A percentile compares a stretch with the other conserved stretches of the same genome.
These are phyloP conservation scores for Diophrys appendiculata DNA, from an alignment of 73 alveolate genomes.

Conservation along the genomic window DNA sequence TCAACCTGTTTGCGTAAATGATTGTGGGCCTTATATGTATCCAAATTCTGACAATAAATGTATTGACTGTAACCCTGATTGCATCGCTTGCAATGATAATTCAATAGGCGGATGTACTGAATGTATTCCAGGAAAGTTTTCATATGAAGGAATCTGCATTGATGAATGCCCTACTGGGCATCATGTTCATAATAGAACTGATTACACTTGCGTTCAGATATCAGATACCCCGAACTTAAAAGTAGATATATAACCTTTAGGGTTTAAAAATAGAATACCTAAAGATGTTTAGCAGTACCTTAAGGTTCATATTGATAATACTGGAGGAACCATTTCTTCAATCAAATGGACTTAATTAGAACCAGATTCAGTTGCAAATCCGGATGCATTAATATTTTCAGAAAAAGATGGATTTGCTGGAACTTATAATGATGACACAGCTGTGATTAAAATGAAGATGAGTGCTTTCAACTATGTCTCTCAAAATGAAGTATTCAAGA, in stretches of 20 bases:
- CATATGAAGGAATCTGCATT: conserved; percentile 39
- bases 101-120: conserved; percentile 30
- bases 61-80: conserved; percentile 47
- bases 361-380: too few species aligned
- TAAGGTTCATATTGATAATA: too few species aligned
- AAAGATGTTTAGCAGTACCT: too few species aligned
- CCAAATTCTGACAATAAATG: conserved; percentile 48
- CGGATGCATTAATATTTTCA: too few species aligned
- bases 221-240: too few species aligned
- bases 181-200: conserved; percentile 27
- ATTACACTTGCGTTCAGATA: conserved; percentile 47
- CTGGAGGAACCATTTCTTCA: too few species aligned
- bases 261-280: too few species aligned
- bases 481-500: not conserved
- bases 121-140: conserved; percentile 47
- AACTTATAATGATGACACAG: too few species aligned
- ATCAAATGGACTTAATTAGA: too few species aligned
- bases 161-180: conserved; percentile 39
- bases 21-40: conserved; percentile 32
- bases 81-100: conserved; percentile 37
- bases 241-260: too few species aligned
- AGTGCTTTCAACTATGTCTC: conserved; percentile 21
- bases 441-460: too few species aligned
- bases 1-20: conserved; percentile 4
- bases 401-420: too few species aligned